A percentile compares a stretch with the other conserved stretches of the same genome.
Evolutionary conservation across 2,329 filamentous ascomycete genomes (phyloP).

Genomic region (Zarea fungicola): DNA sequence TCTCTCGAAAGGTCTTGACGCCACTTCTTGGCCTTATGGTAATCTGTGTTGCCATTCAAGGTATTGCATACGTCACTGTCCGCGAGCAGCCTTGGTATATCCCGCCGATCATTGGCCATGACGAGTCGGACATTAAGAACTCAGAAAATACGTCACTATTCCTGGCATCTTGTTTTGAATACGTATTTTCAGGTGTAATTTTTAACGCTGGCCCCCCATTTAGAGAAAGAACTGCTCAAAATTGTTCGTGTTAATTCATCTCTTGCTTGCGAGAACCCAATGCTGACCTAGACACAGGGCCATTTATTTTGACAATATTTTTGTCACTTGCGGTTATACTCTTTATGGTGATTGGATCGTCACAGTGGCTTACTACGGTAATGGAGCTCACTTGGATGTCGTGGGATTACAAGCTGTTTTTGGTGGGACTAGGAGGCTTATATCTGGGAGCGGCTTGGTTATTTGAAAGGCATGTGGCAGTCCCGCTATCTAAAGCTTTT

Average conservation of each 20-base stretch:
- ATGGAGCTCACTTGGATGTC: slow-evolving; percentile 87
- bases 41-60: slow-evolving; percentile 73
- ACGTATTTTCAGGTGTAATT: slow-evolving; percentile 84
- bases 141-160: slow-evolving; percentile 93
- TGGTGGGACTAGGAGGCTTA: slow-evolving; percentile 63
- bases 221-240: slow-evolving; percentile 71
- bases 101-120: slow-evolving; percentile 68
- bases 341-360: slow-evolving; percentile 78
- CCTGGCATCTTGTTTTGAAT: slow-evolving; percentile 87
- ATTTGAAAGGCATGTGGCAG: slow-evolving; percentile 6
- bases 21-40: slow-evolving; percentile 85
- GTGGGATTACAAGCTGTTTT: slow-evolving; percentile 63
- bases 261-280: not conserved
- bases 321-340: slow-evolving; percentile 60
- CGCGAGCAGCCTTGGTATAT: slow-evolving; percentile 79
- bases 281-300: slow-evolving; percentile 47
- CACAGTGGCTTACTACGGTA: slow-evolving; percentile 59
- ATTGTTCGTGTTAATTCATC: slow-evolving; percentile 53
- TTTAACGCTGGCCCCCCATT: slow-evolving; percentile 90
- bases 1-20: slow-evolving; percentile 85
- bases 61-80: slow-evolving; percentile 67
- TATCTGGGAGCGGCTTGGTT: slow-evolving; percentile 56
- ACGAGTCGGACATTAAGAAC: slow-evolving; percentile 82
- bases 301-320: slow-evolving; percentile 74
- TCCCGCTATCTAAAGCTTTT: not conserved